Evolutionary conservation across 768 basidiomycete genomes (phyloP).

Genomic region (Epithele typhae): DNA sequence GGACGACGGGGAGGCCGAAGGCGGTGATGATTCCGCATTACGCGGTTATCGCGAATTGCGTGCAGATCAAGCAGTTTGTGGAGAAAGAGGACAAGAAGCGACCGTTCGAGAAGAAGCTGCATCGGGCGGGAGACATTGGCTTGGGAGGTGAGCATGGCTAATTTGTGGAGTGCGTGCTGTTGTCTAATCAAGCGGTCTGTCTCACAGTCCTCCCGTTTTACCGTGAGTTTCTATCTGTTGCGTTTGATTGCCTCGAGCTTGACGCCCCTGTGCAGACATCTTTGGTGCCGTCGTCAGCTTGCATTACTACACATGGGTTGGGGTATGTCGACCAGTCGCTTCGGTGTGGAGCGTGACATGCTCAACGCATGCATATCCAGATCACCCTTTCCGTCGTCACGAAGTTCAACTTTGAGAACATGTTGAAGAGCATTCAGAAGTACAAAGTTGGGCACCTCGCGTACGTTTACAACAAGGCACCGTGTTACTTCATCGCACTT

Average conservation of each 20-base stretch:
- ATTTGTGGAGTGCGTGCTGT: not conserved
- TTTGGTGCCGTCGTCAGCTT: conserved; percentile 64
- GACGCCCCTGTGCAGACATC: conserved; percentile 46
- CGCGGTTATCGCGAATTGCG: conserved; percentile 30
- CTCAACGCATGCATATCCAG: conserved; percentile 18
- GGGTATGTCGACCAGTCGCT: too few species aligned
- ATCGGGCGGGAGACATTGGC: conserved; percentile 53
- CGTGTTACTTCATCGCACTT: not conserved
- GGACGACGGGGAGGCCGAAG: conserved; percentile 75
- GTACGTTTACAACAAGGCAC: not conserved
- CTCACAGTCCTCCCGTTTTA: conserved; percentile 17
- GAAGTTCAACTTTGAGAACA: conserved; percentile 58
- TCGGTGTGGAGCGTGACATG: too few species aligned
- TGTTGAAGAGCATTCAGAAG: conserved; percentile 55
- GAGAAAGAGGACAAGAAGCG: conserved; percentile 19
- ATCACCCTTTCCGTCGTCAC: conserved; percentile 55
- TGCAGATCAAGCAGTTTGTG: conserved; percentile 38
- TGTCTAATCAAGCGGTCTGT: too few species aligned
- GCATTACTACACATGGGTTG: conserved; percentile 52
- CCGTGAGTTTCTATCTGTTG: conserved; percentile 6
- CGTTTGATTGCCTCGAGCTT: conserved; percentile 4
- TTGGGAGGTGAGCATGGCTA: conserved; percentile 42
- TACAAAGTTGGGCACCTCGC: conserved; percentile 55
- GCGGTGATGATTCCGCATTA: conserved; percentile 36
- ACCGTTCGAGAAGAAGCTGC: conserved; percentile 4